A percentile compares a stretch with the other conserved stretches of the same genome.
Evolutionary conservation across 2,329 filamentous ascomycete genomes (phyloP).

Genomic region (Fusarium sp.): DNA sequence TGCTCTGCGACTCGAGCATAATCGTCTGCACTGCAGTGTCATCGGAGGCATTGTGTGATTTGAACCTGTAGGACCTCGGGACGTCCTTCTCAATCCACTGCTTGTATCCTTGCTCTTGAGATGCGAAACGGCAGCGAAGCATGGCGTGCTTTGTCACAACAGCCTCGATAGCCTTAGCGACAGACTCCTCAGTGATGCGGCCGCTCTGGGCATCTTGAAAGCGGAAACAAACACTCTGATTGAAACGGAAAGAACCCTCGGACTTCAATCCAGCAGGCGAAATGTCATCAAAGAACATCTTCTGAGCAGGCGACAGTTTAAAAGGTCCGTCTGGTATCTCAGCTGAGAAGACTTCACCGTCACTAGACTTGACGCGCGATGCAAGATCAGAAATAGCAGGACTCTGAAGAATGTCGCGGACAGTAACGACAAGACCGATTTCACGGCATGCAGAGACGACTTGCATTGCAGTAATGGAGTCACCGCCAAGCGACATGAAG

Average conservation of each 20-base stretch:
- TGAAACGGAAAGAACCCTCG: not conserved
- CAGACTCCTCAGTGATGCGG: accelerated
- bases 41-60: not conserved
- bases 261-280: not conserved
- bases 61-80: not conserved
- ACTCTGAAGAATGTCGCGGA: not conserved
- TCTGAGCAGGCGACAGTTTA: not conserved
- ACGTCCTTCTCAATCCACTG: not conserved
- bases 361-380: not conserved
- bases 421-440: not conserved
- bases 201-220: not conserved
- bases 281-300: not conserved
- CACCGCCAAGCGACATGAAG: not conserved
- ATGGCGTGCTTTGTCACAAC: not conserved
- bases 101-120: not conserved
- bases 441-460: constrained; percentile 3
- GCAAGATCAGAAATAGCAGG: not conserved
- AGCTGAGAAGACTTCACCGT: not conserved
- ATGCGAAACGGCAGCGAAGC: not conserved
- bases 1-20: not conserved
- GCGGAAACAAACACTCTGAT: not conserved
- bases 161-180: not conserved
- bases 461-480: not conserved
- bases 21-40: not conserved
- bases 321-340: not conserved